A percentile compares a stretch with the other conserved stretches of the same genome.
Evolutionary conservation across 768 basidiomycete species (phyloP).

Genomic region (Boletus insuetus): DNA sequence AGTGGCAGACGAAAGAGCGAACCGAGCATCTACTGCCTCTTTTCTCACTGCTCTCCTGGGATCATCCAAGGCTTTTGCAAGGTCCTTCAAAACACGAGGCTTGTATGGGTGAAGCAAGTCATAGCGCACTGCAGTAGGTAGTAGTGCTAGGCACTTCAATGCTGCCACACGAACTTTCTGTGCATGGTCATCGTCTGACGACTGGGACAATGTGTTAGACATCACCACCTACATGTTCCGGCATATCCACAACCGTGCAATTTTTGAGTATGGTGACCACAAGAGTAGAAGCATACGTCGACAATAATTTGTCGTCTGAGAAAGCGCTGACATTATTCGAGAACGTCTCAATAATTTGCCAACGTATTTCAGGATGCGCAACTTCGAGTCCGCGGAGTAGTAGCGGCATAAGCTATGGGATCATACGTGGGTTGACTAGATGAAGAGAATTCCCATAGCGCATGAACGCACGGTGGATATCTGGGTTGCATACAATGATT

Average conservation of each 20-base stretch:
- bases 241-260: conserved; percentile 46
- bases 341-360: conserved; percentile 79
- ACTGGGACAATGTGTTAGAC: background rate
- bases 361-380: conserved; percentile 67
- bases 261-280: conserved; percentile 71
- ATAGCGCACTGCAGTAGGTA: conserved; percentile 79
- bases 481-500: conserved; percentile 66
- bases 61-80: conserved; percentile 82
- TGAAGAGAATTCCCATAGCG: background rate
- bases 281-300: conserved; percentile 70
- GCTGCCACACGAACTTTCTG: conserved; percentile 79
- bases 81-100: conserved; percentile 63
- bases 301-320: conserved; percentile 49
- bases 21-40: conserved; percentile 85
- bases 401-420: conserved; percentile 79
- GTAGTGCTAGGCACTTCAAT: conserved; percentile 64
- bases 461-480: conserved; percentile 51
- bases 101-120: conserved; percentile 83
- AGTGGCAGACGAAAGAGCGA: conserved; percentile 5
- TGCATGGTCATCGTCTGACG: background rate
- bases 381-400: conserved; percentile 82
- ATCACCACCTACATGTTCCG: conserved; percentile 48
- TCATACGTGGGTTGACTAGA: background rate
- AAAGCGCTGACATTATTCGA: conserved; percentile 64
- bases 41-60: conserved; percentile 80